A percentile compares a stretch with the other conserved stretches of the same genome.
phyloP scores from a whole-genome alignment of 352 stramenopile species.

The Globisporangium carolinianum region DNA sequence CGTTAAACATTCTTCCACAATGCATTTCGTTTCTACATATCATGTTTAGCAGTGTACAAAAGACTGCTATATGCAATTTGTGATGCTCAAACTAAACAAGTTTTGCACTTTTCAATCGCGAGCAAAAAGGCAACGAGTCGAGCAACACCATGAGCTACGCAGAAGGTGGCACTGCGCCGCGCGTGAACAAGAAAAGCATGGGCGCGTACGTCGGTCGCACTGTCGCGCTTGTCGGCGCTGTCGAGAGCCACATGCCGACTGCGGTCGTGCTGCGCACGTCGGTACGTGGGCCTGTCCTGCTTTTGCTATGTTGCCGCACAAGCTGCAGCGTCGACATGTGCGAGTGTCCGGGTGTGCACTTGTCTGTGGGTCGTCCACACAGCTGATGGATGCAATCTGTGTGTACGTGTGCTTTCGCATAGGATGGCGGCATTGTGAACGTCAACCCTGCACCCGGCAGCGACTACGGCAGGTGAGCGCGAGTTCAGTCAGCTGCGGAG shows the following conservation, averaged over 20 bases:
- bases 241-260: conserved; percentile 70
- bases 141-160: conserved; percentile 39
- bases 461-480: conserved; percentile 60
- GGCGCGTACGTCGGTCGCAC: conserved; percentile 53
- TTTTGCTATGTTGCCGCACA: neutral
- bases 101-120: no score
- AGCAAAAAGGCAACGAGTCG: neutral
- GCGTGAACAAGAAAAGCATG: conserved; percentile 80
- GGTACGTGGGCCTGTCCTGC: conserved; percentile 21
- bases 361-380: neutral
- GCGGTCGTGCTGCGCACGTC: conserved; percentile 67
- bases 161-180: conserved; percentile 58
- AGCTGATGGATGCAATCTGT: neutral
- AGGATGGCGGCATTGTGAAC: conserved; percentile 79
- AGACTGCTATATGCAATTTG: no score
- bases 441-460: conserved; percentile 61
- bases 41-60: no score
- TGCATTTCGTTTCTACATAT: no score
- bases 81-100: no score
- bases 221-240: conserved; percentile 64
- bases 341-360: no score
- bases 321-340: neutral
- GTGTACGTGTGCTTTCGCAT: conserved; percentile 4
- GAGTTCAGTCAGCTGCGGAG: neutral
- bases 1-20: no score